Percentiles rank a stretch among this genome's conserved stretches.
Conservation (phyloP, 1,284 basidiomycete genomes). For the Melampsora larici-populina region DNA sequence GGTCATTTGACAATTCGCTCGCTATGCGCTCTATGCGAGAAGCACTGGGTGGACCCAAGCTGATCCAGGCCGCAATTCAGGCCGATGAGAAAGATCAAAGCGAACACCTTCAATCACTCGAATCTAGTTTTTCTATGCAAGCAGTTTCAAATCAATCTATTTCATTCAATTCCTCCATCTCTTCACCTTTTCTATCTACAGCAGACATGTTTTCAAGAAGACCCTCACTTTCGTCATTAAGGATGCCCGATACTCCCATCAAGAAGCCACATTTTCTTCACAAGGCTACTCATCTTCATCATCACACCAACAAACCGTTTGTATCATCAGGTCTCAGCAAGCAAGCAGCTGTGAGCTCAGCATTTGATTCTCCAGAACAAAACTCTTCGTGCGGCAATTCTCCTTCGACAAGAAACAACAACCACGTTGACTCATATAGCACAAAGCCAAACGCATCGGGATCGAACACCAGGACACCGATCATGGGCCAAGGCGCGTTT, state of each 20-base stretch:
- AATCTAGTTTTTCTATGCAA: slow-evolving; percentile 21
- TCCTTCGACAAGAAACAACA: slow-evolving; percentile 1
- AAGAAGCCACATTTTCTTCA: slow-evolving; percentile 30
- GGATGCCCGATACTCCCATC: slow-evolving; percentile 43
- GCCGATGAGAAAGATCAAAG: slow-evolving; percentile 22
- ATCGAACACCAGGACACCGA: background rate
- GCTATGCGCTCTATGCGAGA: slow-evolving; percentile 31
- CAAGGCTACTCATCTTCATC: slow-evolving; percentile 22
- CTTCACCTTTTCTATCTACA: slow-evolving; percentile 11
- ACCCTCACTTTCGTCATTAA: slow-evolving; percentile 22
- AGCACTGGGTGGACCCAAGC: slow-evolving; percentile 31
- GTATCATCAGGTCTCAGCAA: slow-evolving; percentile 31
- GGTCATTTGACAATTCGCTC: slow-evolving; percentile 6
- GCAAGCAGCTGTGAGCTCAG: background rate
- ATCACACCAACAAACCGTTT: slow-evolving; percentile 27
- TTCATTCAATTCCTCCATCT: slow-evolving; percentile 1
- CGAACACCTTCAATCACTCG: slow-evolving; percentile 10
- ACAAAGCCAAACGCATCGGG: background rate
- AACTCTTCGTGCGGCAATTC: no score
- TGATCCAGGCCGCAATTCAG: slow-evolving; percentile 37
- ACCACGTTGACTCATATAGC: background rate
- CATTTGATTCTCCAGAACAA: background rate
- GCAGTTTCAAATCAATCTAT: background rate
- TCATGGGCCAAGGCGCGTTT: background rate
- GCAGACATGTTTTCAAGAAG: slow-evolving; percentile 11